Evolutionary conservation across 1,139 yeast species (phyloP), one percentile per base, ranked within the genome.

Genomic region (Magnusiomyces starmeri): DNA sequence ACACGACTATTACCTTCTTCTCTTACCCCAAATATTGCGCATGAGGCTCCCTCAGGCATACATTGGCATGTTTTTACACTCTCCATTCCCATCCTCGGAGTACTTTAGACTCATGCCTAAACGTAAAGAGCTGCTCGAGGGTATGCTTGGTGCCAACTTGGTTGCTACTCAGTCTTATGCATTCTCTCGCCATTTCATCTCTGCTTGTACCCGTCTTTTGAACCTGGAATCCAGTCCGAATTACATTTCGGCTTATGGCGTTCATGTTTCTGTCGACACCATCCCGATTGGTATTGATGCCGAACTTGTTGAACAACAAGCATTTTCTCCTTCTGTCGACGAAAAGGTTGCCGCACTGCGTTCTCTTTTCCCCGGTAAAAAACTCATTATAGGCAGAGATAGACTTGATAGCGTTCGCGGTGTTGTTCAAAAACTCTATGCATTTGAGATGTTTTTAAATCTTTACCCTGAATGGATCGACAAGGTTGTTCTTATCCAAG

Each of bases 71-170:
- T 90, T 82, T 68, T 71, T 54, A 12, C 56, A 54, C 26, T 53
- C 64, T 7, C 96, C 97, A 14, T 92, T 94, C 76, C 97, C 98
- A 10, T 85, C 95, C 41, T 83, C 90, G n/a, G 98, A 92, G 69
- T 88, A 89, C 66, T 88, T 92, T 70, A 76, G 97, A 56, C 85
- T 96, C 59, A 70, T 92, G 45, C 83, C 96, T 42, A 85, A 86
- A 67, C 77, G 98, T 60, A 76, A 82, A 52, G 84, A 85, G 62
- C 73, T 92, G 49, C 73, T 92, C 55, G 95, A 88, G 63, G 97
- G 98, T 24, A 77, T 92, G 77, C 75, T 94, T 53, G 97, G 97
- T 22, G 82, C 96, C 4, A 88, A 88, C 65, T 78, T 83, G 60
- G 78, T 92, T 50, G 89, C 86, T 7, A 88, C 92, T 69, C 98